Evolutionary conservation across 2,329 filamentous ascomycete genomes (phyloP).

Genomic region (Fusarium marasasianum): DNA sequence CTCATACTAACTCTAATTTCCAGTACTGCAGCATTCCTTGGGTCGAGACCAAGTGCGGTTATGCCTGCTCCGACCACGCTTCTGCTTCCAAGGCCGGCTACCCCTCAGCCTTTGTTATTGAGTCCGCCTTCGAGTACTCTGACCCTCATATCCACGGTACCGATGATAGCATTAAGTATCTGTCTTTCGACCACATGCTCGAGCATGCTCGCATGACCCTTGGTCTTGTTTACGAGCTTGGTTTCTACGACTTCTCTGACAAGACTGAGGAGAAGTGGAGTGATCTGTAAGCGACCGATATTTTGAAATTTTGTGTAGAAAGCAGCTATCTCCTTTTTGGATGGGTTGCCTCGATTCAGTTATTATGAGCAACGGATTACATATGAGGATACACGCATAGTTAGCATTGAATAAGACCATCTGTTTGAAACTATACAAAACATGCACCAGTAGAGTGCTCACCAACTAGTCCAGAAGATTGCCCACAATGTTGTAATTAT

Average conservation of each 20-base stretch:
- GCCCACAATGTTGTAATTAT: background rate
- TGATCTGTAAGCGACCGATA: constrained; percentile 47
- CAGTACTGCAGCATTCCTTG: constrained; percentile 90
- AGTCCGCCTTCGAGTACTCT: constrained; percentile 73
- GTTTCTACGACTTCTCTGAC: constrained; percentile 74
- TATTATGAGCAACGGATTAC: constrained; percentile 24
- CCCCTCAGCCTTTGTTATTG: constrained; percentile 79
- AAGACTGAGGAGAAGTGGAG: constrained; percentile 43
- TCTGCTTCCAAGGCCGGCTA: constrained; percentile 79
- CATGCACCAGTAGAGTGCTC: background rate
- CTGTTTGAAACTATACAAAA: background rate
- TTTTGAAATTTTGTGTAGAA: background rate
- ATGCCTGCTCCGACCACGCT: constrained; percentile 82
- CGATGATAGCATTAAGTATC: constrained; percentile 74
- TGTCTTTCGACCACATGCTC: constrained; percentile 90
- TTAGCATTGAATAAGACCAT: constrained; percentile 1
- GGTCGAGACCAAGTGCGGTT: constrained; percentile 87
- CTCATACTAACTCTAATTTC: background rate
- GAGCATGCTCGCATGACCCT: constrained; percentile 88
- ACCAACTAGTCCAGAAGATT: background rate
- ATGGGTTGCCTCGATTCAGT: background rate
- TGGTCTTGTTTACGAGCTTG: constrained; percentile 84
- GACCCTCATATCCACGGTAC: constrained; percentile 77
- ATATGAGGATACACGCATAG: constrained; percentile 18
- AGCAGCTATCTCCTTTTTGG: background rate